Evolutionary conservation across 2,329 filamentous ascomycete species (phyloP), one percentile per base, ranked within the genome.

Genomic region (Calonectria crousiana): DNA sequence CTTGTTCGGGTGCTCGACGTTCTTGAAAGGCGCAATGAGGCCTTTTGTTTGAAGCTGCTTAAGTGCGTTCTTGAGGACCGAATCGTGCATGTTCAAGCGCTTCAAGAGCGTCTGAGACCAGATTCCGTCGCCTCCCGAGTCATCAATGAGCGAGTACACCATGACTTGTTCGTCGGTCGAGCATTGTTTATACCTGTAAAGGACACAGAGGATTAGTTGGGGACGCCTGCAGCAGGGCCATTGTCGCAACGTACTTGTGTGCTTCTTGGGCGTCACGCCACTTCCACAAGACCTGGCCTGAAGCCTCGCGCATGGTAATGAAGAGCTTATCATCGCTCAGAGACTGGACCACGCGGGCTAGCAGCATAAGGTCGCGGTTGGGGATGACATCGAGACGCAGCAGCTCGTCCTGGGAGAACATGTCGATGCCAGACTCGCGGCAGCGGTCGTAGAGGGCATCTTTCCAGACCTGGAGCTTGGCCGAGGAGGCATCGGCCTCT

Each of bases 131-230:
- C 92, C 91, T 76, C 94, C 95, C 36, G 94, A 93, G 79, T 95
- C 93, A 85, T 98, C 96, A 82, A 99, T 96, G 79, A 95, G 91
- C 77, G 93, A 92, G 89, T 97, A 98, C 32, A 98, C 94, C 82
- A 98, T 90, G 82, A 92, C 91, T 85, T 93, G 91, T 79, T 98
- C 96, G 81, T 96, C 92, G 74, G 91, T 91, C 60, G 87, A 85
- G 75, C 92, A 89, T 74, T 87, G 87, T 77, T 89, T 90, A 83
- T 92, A 92, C 79, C 90, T 92, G 76, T 9, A 16, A 23, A 28
- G 44, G 16, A 16, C 56, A 74, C 13, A 6, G 6, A 66, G 60
- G 51, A 70, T 81, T 69, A 81, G 78, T 28, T 23, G 64, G 18
- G 41, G 16, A 47, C 8, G 23, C 23, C 6, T 70, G 6, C 8